phyloP scores from a whole-genome alignment of 2,329 filamentous ascomycete species.

The Diaporthe ampelina region DNA sequence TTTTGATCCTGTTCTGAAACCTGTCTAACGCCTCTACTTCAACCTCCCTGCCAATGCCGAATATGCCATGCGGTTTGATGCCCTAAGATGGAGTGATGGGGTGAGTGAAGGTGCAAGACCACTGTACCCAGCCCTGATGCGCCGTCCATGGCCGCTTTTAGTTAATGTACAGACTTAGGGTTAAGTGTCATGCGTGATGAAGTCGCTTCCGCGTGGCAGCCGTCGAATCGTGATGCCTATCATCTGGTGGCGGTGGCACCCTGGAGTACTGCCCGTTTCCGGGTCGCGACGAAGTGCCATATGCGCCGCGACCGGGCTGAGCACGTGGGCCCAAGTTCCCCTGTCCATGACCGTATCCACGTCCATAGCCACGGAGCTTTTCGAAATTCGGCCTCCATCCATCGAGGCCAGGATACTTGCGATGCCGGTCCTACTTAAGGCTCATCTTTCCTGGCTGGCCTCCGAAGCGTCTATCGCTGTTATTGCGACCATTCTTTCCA shows the following conservation, averaged over 20 bases:
- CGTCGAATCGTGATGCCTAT: constrained; percentile 7
- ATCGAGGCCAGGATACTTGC: constrained; percentile 23
- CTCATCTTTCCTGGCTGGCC: constrained; percentile 40
- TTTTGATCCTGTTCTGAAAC: not conserved
- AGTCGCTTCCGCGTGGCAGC: constrained; percentile 8
- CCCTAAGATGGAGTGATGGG: not conserved
- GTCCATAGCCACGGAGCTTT: not conserved
- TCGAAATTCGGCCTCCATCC: not conserved
- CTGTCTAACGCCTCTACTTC: constrained; percentile 12
- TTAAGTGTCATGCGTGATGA: not conserved
- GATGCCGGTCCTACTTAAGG: constrained; percentile 41
- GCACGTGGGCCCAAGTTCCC: not conserved
- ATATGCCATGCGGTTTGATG: constrained; percentile 30
- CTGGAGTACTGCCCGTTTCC: constrained; percentile 24
- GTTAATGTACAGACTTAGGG: constrained; percentile 9
- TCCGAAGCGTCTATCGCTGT: constrained; percentile 36
- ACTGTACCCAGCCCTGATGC: not conserved
- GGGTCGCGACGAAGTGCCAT: not conserved
- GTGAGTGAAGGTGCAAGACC: constrained; percentile 24
- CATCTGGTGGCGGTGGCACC: constrained; percentile 16
- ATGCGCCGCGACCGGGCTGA: not conserved
- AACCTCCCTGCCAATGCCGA: constrained; percentile 36
- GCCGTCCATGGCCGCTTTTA: not conserved
- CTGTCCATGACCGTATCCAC: not conserved
- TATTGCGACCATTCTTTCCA: constrained; percentile 31